Percentiles rank a stretch among this genome's conserved stretches.
Conservation (phyloP, 495 filamentous ascomycete genomes). For the Lophiotrema nucula region DNA sequence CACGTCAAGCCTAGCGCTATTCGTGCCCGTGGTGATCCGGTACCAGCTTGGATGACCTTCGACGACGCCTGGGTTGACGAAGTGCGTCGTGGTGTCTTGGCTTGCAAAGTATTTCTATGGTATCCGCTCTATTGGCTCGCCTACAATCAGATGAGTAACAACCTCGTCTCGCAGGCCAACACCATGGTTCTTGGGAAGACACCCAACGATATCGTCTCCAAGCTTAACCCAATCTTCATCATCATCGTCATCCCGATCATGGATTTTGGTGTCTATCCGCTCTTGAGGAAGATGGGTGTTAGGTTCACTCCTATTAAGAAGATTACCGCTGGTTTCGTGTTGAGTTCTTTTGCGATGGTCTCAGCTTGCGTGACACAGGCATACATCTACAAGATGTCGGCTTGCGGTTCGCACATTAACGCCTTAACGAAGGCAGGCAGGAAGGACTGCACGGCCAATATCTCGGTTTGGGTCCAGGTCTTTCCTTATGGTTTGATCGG, state of each 20-base stretch:
- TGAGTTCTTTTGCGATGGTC: constrained; percentile 26
- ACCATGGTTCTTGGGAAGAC: constrained; percentile 68
- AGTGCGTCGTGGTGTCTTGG: constrained; percentile 32
- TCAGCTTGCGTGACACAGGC: constrained; percentile 16
- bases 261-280: constrained; percentile 52
- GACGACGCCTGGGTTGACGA: constrained; percentile 40
- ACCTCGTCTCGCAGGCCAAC: constrained; percentile 72
- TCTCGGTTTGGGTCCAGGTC: constrained; percentile 22
- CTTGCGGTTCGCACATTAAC: constrained; percentile 3
- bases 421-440: background rate
- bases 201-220: constrained; percentile 76
- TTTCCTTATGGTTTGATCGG: constrained; percentile 21
- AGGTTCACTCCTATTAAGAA: constrained; percentile 71
- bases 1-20: constrained; percentile 25
- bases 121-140: constrained; percentile 68
- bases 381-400: constrained; percentile 19
- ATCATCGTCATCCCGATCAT: constrained; percentile 42
- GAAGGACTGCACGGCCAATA: background rate
- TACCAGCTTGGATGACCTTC: constrained; percentile 29
- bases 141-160: constrained; percentile 62
- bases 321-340: constrained; percentile 61
- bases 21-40: constrained; percentile 1
- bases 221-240: constrained; percentile 72
- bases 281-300: constrained; percentile 59
- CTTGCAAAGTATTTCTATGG: constrained; percentile 30